Evolutionary conservation across 2,329 filamentous ascomycete species (phyloP).

Genomic region (Cordyceps pruinosa): DNA sequence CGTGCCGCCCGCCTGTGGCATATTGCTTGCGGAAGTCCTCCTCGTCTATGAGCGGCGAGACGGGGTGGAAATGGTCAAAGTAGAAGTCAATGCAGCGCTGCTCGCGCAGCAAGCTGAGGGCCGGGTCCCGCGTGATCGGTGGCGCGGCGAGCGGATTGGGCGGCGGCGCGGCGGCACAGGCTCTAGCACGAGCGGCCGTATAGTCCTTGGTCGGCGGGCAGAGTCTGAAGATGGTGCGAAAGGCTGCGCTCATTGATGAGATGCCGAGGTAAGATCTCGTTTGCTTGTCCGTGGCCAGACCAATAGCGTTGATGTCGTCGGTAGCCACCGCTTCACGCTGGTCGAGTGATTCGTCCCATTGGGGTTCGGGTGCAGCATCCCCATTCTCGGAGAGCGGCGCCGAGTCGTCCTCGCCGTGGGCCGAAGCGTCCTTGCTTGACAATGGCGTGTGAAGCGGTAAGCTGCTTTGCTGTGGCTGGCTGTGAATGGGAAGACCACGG

Average conservation of each 20-base stretch:
- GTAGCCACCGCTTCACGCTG: conserved; percentile 20
- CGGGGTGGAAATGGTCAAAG: conserved; percentile 53
- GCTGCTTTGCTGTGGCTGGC: background rate
- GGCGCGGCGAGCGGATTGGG: conserved; percentile 24
- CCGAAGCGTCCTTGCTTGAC: background rate
- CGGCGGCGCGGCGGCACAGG: conserved; percentile 19
- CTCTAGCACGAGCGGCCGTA: conserved; percentile 20
- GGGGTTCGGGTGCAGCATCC: conserved; percentile 21
- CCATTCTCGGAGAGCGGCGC: conserved; percentile 22
- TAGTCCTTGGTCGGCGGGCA: conserved; percentile 24
- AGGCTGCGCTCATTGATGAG: conserved; percentile 56
- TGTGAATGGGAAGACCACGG: background rate
- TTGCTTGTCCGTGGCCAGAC: conserved; percentile 44
- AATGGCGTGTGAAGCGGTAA: background rate
- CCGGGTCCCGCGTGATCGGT: conserved; percentile 36
- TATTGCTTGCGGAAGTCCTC: conserved; percentile 53
- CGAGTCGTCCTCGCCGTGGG: conserved; percentile 16
- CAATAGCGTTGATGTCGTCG: conserved; percentile 28
- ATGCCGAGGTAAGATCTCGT: conserved; percentile 56
- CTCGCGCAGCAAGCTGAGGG: conserved; percentile 26
- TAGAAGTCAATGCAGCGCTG: conserved; percentile 49
- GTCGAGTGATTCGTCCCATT: conserved; percentile 24
- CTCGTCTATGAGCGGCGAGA: conserved; percentile 55
- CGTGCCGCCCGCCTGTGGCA: conserved; percentile 39
- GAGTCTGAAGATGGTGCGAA: conserved; percentile 47